phyloP scores from a whole-genome alignment of 2,329 filamentous ascomycete genomes.

The Pestalotiopsis fici region DNA sequence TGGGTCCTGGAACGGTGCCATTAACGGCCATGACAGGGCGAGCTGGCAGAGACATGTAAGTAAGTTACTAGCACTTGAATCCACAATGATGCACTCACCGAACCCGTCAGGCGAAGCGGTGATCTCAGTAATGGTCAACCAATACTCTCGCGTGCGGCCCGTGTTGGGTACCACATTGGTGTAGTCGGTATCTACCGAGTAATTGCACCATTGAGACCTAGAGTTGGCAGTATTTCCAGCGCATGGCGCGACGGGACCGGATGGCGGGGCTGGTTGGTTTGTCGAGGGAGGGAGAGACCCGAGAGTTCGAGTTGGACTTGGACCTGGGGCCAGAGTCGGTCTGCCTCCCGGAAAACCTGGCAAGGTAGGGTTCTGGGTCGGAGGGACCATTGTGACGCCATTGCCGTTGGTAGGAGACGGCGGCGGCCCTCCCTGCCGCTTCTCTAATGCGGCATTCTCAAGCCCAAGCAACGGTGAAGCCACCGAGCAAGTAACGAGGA shows the following conservation, averaged over 20 bases:
- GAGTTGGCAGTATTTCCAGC: conserved; percentile 27
- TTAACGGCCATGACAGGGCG: conserved; percentile 39
- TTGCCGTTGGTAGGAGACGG: not conserved
- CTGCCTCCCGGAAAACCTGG: not conserved
- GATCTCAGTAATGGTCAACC: conserved; percentile 31
- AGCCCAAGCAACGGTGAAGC: not conserved
- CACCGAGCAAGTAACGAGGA: not conserved
- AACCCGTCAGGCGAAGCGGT: conserved; percentile 40
- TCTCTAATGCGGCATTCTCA: not conserved
- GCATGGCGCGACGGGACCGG: not conserved
- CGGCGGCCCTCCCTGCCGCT: not conserved
- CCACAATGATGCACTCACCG: not conserved
- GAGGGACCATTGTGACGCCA: not conserved
- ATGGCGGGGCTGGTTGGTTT: not conserved
- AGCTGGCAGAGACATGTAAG: not conserved
- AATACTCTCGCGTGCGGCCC: conserved; percentile 41
- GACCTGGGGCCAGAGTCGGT: not conserved
- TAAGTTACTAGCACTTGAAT: not conserved
- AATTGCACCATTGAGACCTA: conserved; percentile 38
- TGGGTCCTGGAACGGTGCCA: conserved; percentile 26
- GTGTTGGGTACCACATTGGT: conserved; percentile 33
- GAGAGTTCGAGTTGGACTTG: not conserved
- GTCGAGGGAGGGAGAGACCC: not conserved
- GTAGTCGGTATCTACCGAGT: conserved; percentile 39
- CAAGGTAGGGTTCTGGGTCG: not conserved